A percentile compares a stretch with the other conserved stretches of the same genome.
Conservation (phyloP, 2,329 filamentous ascomycete genomes). For the Dothideomycetes sp. region DNA sequence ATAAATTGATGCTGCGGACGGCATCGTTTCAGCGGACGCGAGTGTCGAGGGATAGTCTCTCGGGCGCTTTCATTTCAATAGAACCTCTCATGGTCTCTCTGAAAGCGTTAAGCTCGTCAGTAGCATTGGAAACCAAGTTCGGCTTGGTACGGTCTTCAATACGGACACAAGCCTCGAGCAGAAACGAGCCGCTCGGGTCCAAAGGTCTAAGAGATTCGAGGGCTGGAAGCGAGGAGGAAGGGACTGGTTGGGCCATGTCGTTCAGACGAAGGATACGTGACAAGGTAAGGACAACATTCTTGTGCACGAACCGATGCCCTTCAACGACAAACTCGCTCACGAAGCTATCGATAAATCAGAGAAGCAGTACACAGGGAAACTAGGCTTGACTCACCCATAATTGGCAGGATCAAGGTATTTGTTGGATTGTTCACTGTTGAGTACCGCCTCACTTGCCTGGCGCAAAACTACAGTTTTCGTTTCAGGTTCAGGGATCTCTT, state of each 20-base stretch:
- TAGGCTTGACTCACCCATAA: constrained; percentile 1
- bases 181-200: constrained; percentile 48
- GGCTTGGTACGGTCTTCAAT: constrained; percentile 48
- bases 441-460: constrained; percentile 6
- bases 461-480: constrained; percentile 15
- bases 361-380: not conserved
- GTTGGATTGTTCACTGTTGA: not conserved
- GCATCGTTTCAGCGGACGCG: constrained; percentile 49
- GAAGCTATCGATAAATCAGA: constrained; percentile 36
- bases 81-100: constrained; percentile 48
- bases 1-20: too few species aligned
- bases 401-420: constrained; percentile 7
- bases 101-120: constrained; percentile 46
- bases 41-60: constrained; percentile 51
- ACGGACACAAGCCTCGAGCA: constrained; percentile 49
- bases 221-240: constrained; percentile 32
- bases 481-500: constrained; percentile 16
- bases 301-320: constrained; percentile 49
- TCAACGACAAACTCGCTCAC: constrained; percentile 48
- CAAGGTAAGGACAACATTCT: constrained; percentile 49
- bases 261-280: constrained; percentile 43
- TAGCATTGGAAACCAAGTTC: constrained; percentile 44
- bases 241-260: constrained; percentile 22
- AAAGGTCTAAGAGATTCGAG: constrained; percentile 40
- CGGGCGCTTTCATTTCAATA: constrained; percentile 48